Conservation (phyloP, 108 stramenopile genomes). For the Skeletonema potamos region DNA sequence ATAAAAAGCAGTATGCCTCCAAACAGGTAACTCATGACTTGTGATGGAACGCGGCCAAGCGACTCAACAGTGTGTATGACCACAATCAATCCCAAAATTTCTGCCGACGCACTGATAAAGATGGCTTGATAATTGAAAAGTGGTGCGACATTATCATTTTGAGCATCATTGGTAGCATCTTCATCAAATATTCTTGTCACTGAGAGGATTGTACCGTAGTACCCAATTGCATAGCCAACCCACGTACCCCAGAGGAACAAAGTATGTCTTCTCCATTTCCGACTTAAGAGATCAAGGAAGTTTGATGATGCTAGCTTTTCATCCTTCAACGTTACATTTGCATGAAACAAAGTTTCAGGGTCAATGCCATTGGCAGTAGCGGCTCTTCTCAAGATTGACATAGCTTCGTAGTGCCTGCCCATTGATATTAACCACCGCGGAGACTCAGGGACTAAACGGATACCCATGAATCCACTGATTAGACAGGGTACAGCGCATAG, state of each 20-base stretch:
- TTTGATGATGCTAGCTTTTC: slow-evolving; percentile 44
- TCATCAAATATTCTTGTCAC: slow-evolving; percentile 56
- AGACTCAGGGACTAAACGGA: slow-evolving; percentile 73
- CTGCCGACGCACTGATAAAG: slow-evolving; percentile 66
- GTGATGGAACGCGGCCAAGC: slow-evolving; percentile 64
- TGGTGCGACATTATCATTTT: slow-evolving; percentile 16
- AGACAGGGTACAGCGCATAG: slow-evolving; percentile 68
- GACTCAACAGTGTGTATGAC: slow-evolving; percentile 63
- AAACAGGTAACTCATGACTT: slow-evolving; percentile 54
- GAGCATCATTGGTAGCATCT: slow-evolving; percentile 13
- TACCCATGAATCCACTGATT: slow-evolving; percentile 56
- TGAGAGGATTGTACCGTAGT: slow-evolving; percentile 58
- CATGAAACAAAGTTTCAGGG: slow-evolving; percentile 44
- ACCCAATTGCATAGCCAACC: slow-evolving; percentile 65
- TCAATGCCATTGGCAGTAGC: slow-evolving; percentile 54
- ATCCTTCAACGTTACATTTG: slow-evolving; percentile 19
- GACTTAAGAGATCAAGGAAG: slow-evolving; percentile 37
- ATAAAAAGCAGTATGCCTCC: slow-evolving; percentile 60
- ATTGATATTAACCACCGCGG: slow-evolving; percentile 69
- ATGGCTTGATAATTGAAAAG: slow-evolving; percentile 71
- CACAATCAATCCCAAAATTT: slow-evolving; percentile 64
- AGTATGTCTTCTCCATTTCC: slow-evolving; percentile 54
- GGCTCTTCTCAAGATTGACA: slow-evolving; percentile 49
- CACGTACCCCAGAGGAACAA: slow-evolving; percentile 56
- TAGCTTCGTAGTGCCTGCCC: slow-evolving; percentile 59